These are phyloP conservation scores for Dothidotthia symphoricarpi DNA, from an alignment of 2,329 filamentous ascomycete species.

Conservation along the genomic window DNA sequence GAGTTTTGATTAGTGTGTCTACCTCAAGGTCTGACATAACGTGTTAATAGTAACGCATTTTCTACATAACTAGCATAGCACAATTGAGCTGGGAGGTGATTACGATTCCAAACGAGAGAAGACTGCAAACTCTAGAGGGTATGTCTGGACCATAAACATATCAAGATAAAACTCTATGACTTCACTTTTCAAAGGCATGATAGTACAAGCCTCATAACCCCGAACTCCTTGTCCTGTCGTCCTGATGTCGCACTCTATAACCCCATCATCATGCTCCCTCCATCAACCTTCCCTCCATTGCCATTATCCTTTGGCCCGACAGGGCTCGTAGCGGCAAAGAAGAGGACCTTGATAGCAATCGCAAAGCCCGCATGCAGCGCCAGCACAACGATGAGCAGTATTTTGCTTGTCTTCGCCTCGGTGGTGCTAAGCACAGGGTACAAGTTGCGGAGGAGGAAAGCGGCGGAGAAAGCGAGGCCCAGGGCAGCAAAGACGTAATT, in stretches of 20 bases:
- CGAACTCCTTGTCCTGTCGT: no score
- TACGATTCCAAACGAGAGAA: no score
- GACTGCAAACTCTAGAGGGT: no score
- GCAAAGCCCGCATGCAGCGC: slow-evolving; percentile 84
- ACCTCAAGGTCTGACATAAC: no score
- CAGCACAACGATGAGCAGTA: slow-evolving; percentile 79
- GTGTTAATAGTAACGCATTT: no score
- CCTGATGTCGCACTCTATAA: slow-evolving; percentile 1
- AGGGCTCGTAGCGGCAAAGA: slow-evolving; percentile 69
- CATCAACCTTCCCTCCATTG: slow-evolving; percentile 20
- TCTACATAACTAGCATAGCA: no score
- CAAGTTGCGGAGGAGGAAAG: slow-evolving; percentile 43
- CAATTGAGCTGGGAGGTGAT: no score
- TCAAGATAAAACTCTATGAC: no score
- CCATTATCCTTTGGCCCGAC: slow-evolving; percentile 31
- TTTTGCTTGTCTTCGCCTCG: slow-evolving; percentile 86
- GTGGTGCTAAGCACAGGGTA: slow-evolving; percentile 86
- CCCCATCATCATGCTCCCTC: slow-evolving; percentile 22
- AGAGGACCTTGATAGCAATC: slow-evolving; percentile 92
- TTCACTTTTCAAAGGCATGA: no score
- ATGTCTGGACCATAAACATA: no score
- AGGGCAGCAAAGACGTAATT: slow-evolving; percentile 93
- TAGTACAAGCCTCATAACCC: no score
- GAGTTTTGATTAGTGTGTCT: no score
- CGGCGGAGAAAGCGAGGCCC: slow-evolving; percentile 39